Percentiles rank a stretch among this genome's conserved stretches.
phyloP scores from a whole-genome alignment of 1,284 basidiomycete species.

The Malassezia globosa region DNA sequence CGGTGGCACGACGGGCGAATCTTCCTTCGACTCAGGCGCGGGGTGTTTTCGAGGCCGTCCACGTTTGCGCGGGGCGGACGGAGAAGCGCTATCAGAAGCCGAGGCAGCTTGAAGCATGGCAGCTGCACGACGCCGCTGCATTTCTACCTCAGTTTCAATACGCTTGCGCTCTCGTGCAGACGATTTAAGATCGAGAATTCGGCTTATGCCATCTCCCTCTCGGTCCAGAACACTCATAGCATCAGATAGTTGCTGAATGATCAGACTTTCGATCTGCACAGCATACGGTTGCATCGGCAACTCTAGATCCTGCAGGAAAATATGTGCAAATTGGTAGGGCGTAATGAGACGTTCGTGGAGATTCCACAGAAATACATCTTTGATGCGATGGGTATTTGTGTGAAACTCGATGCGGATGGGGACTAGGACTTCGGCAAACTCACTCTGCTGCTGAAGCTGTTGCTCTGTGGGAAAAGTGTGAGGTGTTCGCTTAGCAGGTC shows the following conservation, averaged over 20 bases:
- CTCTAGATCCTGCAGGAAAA: constrained; percentile 78
- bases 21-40: background rate
- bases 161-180: constrained; percentile 14
- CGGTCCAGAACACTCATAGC: constrained; percentile 53
- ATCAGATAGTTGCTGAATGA: constrained; percentile 79
- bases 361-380: constrained; percentile 96
- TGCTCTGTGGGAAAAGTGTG: constrained; percentile 58
- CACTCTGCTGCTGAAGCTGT: constrained; percentile 31
- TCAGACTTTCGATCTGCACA: constrained; percentile 70
- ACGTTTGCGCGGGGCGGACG: constrained; percentile 6
- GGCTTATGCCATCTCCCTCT: constrained; percentile 6
- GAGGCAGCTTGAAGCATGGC: background rate
- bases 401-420: constrained; percentile 92
- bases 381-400: constrained; percentile 76
- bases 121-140: constrained; percentile 3
- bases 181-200: constrained; percentile 15
- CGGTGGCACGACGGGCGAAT: background rate
- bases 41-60: constrained; percentile 18
- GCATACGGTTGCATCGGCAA: constrained; percentile 60
- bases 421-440: constrained; percentile 58
- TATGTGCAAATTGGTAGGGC: constrained; percentile 69
- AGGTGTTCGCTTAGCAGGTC: constrained; percentile 55
- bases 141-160: constrained; percentile 3
- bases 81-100: background rate
- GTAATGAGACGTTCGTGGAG: constrained; percentile 63